phyloP scores from a whole-genome alignment of 179 eudicot genomes.

The Camellia oleifera region DNA sequence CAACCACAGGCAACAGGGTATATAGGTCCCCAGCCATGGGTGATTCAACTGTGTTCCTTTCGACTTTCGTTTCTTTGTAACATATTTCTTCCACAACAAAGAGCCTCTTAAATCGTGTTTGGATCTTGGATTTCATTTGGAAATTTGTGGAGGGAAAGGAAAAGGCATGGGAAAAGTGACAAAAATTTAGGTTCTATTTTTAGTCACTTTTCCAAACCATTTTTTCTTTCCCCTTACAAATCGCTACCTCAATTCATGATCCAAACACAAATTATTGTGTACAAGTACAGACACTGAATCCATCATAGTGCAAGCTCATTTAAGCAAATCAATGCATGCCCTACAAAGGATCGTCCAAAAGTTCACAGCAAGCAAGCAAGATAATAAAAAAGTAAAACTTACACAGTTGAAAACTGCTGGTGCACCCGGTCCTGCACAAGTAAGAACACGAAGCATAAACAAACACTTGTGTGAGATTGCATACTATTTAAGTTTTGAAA shows the following conservation, averaged over 20 bases:
- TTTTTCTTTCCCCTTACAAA: too few relatives aligned
- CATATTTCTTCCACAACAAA: background rate
- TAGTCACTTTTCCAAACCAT: too few relatives aligned
- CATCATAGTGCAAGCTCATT: too few relatives aligned
- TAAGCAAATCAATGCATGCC: background rate
- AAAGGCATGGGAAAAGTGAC: too few relatives aligned
- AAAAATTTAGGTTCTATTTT: too few relatives aligned
- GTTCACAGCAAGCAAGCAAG: background rate
- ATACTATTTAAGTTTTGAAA: background rate
- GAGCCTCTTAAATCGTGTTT: background rate
- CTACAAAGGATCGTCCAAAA: too few relatives aligned
- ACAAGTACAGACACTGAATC: too few relatives aligned
- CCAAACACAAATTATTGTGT: too few relatives aligned
- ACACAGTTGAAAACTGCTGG: slow-evolving; percentile 78
- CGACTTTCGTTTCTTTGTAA: too few relatives aligned
- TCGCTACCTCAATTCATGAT: too few relatives aligned
- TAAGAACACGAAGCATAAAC: slow-evolving; percentile 19
- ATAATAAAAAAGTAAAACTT: slow-evolving; percentile 26
- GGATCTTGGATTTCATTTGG: too few relatives aligned
- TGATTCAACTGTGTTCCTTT: background rate
- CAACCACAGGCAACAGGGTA: background rate
- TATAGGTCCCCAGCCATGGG: background rate
- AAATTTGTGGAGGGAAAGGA: too few relatives aligned
- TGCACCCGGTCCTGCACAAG: slow-evolving; percentile 77
- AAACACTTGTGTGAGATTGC: background rate